Conservation (phyloP, 495 filamentous ascomycete species). For the Paragyromitra xinjiangensis region DNA sequence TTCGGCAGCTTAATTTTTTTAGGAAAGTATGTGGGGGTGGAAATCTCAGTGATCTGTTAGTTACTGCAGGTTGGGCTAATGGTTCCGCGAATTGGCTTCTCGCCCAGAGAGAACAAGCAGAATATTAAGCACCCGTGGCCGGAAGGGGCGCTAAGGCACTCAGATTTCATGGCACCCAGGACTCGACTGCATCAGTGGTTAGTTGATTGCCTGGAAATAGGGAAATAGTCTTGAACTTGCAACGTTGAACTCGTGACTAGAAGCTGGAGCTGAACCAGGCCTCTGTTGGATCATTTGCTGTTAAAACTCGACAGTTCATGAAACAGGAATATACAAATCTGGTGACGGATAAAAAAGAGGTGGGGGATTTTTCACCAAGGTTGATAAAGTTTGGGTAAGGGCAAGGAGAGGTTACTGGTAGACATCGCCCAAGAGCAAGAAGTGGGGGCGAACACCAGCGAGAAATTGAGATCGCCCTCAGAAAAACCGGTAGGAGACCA, state of each 20-base stretch:
- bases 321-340: neutral
- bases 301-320: neutral
- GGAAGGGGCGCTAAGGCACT: conserved; percentile 49
- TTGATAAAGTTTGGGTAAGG: neutral
- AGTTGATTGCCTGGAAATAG: conserved; percentile 51
- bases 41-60: conserved; percentile 58
- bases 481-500: neutral
- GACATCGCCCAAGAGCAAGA: neutral
- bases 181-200: conserved; percentile 53
- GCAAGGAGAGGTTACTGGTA: neutral
- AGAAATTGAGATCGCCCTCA: neutral
- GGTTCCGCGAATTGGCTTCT: conserved; percentile 20
- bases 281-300: conserved; percentile 36
- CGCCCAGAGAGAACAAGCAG: conserved; percentile 46
- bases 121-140: conserved; percentile 58
- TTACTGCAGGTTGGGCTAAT: conserved; percentile 61
- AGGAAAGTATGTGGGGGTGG: conserved; percentile 57
- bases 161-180: conserved; percentile 54
- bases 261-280: conserved; percentile 54
- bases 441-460: neutral
- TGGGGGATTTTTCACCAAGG: neutral
- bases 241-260: conserved; percentile 55
- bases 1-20: conserved; percentile 58
- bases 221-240: conserved; percentile 54
- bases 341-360: neutral